Conservation (phyloP, 371 early-diverging fungal genomes). For the Circinella umbellata region DNA sequence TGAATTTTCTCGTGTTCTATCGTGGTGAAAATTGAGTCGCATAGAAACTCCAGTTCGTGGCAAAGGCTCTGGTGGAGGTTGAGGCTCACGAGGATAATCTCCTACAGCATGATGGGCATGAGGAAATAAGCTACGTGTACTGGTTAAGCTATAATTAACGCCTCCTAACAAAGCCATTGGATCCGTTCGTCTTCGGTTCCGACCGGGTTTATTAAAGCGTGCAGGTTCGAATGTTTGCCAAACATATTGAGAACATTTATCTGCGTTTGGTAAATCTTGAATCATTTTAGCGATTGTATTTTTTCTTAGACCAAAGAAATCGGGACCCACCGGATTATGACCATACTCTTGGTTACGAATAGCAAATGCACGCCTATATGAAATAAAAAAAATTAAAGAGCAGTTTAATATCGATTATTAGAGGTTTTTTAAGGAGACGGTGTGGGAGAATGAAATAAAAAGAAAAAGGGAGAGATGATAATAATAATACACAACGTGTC, state of each 20-base stretch:
- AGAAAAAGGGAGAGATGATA: neutral
- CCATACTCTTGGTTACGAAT: constrained; percentile 83
- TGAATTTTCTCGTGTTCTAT: neutral
- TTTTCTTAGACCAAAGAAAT: constrained; percentile 90
- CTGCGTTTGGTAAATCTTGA: constrained; percentile 85
- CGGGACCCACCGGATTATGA: constrained; percentile 89
- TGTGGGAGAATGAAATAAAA: neutral
- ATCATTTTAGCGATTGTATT: constrained; percentile 90
- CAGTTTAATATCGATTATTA: neutral
- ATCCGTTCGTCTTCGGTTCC: constrained; percentile 47
- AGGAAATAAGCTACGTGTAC: constrained; percentile 24
- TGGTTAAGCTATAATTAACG: constrained; percentile 48
- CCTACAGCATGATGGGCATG: constrained; percentile 18
- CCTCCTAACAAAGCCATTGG: constrained; percentile 41
- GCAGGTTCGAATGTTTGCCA: constrained; percentile 71
- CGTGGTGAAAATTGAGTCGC: constrained; percentile 11
- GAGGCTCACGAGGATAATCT: constrained; percentile 16
- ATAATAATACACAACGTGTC: no score
- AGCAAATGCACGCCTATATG: constrained; percentile 50
- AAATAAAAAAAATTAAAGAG: no score
- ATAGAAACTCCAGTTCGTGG: constrained; percentile 15
- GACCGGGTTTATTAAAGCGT: constrained; percentile 49
- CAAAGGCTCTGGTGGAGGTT: constrained; percentile 16
- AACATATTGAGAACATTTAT: constrained; percentile 77
- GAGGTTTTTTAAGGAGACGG: neutral